Base-by-base conservation (phyloP, 2,329 filamentous ascomycete species). In the Elsinoe ampelina region DNA sequence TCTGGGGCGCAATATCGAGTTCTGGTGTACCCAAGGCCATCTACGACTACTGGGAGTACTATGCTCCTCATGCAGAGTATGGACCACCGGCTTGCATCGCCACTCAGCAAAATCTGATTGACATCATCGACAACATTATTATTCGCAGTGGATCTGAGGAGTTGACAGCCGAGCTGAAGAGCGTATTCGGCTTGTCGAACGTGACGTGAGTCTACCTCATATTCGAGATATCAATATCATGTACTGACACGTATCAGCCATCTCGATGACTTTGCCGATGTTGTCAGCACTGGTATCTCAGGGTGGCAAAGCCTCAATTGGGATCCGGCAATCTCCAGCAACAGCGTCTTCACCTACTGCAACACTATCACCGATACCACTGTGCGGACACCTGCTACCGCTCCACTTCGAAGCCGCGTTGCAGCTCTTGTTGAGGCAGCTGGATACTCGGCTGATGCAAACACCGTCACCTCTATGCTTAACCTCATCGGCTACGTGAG, bases 21-120 rank as follows among this genome's bases (percentile, higher is more conserved):
- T 92, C 87, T 0, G 89, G 86, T 0, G 87, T 93, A 0, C 87
- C 86, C 0, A 80, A 81, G 58, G 87, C 87, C 2, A 86, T 93
- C 57, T 83, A 82, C 61, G 87, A 93, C 63, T 92, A 84, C 70
- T 92, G 87, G 63, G 79, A 83, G 61, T 85, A 84, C 63, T 83
- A 75, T 61, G 80, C 82, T 64, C 78, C 82, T 0, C 75, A 83
- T 57, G 74, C 80, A 11, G 66, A 77, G 15, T 79, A 78, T 58
- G 82, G 48, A 7, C 80, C 82, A 10, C 72, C 76, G 0, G 78
- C 80, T 32, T 93, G 89, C 65, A 78, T 90, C 35, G 71, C 74
- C 1, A 77, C 78, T 1, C 84, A 83, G 0, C 82, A 86, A 65
- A 83, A 80, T 32, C 68, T 84, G 41, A 77, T 76, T 19, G 72